Evolutionary conservation across 2,329 filamentous ascomycete species (phyloP).

Genomic region (Verticillium alfalfae): DNA sequence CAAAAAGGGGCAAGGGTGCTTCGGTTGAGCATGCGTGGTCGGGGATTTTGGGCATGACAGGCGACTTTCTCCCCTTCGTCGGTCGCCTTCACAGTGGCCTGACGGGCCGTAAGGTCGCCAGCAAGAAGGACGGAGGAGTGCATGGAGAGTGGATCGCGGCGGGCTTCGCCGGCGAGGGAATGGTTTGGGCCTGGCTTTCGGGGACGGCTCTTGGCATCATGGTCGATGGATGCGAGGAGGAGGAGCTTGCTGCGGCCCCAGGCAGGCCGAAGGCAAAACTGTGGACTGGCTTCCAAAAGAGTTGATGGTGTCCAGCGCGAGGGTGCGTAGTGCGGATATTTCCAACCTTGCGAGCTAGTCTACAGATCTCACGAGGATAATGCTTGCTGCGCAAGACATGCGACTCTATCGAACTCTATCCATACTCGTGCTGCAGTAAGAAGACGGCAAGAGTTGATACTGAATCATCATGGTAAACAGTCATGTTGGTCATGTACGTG

Average conservation of each 20-base stretch:
- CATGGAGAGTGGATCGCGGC: constrained; percentile 45
- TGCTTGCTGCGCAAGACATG: no score
- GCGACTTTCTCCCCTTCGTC: constrained; percentile 10
- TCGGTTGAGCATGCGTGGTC: constrained; percentile 9
- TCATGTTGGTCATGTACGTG: no score
- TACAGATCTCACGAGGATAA: no score
- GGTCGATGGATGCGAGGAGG: constrained; percentile 31
- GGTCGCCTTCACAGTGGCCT: constrained; percentile 2
- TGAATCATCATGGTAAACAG: no score
- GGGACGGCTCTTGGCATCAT: constrained; percentile 41
- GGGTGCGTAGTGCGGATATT: constrained; percentile 29
- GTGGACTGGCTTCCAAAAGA: constrained; percentile 34
- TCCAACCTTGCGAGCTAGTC: constrained; percentile 23
- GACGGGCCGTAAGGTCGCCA: constrained; percentile 36
- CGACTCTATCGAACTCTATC: no score
- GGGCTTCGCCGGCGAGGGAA: constrained; percentile 46
- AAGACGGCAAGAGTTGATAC: neutral
- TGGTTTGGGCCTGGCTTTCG: constrained; percentile 48
- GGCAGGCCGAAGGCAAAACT: constrained; percentile 28
- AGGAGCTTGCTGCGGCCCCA: constrained; percentile 17
- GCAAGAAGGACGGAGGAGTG: constrained; percentile 15
- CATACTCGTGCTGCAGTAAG: no score
- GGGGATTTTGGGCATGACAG: constrained; percentile 12
- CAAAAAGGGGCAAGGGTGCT: neutral
- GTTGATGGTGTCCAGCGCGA: constrained; percentile 22